Conservation (phyloP, 768 basidiomycete genomes). For the Pleurotus salmoneostramineus region DNA sequence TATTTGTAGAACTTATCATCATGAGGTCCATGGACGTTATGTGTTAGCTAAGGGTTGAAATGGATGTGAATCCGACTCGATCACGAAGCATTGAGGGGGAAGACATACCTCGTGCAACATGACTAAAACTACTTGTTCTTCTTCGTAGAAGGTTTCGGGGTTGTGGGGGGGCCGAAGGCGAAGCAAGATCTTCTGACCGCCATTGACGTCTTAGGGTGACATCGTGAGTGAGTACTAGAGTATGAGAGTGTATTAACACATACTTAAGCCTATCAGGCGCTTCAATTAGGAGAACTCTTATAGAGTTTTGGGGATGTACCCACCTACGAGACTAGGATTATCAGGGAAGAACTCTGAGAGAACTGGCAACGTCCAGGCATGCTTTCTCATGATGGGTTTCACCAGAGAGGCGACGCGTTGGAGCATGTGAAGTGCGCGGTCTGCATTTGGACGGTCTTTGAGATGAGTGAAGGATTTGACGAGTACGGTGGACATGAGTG, state of each 20-base stretch:
- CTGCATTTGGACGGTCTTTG: conserved; percentile 60
- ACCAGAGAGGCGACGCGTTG: conserved; percentile 73
- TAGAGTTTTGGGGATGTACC: conserved; percentile 18
- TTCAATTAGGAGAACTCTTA: neutral
- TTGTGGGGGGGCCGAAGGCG: conserved; percentile 71
- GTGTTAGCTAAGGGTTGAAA: conserved; percentile 59
- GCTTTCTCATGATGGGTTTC: conserved; percentile 91
- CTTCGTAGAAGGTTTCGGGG: conserved; percentile 68
- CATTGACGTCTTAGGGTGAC: conserved; percentile 57
- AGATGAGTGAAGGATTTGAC: conserved; percentile 71
- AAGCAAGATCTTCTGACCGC: conserved; percentile 78
- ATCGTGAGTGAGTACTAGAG: neutral
- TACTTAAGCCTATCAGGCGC: conserved; percentile 29
- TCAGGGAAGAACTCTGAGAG: conserved; percentile 90
- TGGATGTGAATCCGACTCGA: neutral
- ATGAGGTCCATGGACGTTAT: conserved; percentile 87
- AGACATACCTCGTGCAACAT: conserved; percentile 84
- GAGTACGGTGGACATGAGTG: conserved; percentile 22
- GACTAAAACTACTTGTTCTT: conserved; percentile 72
- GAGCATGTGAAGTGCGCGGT: conserved; percentile 65
- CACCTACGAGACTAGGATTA: conserved; percentile 68
- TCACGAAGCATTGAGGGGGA: neutral
- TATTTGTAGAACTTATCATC: conserved; percentile 81
- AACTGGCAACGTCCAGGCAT: conserved; percentile 72
- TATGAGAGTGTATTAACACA: conserved; percentile 13